Base-by-base conservation (phyloP, 257 asterid species). In the Lantana camara region DNA sequence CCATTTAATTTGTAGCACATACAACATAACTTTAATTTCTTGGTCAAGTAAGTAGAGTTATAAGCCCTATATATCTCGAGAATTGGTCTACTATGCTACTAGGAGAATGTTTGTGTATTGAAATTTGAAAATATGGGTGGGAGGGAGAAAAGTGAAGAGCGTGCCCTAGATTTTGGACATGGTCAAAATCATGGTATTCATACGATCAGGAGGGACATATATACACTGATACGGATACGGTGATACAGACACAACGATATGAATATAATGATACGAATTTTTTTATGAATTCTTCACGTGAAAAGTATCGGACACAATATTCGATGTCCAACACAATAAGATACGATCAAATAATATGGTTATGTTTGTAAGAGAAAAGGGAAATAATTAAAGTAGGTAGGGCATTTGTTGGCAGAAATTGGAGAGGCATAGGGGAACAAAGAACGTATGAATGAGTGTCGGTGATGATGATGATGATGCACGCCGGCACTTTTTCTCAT, bases 401-500 rank as follows among this genome's bases (percentile, higher is more conserved):
- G n/a, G n/a, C n/a, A n/a, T n/a, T n/a, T n/a, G n/a, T 14, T 55
- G 74, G 74, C 85, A 80, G 82, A 67, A 63, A 73, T 79, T 83
- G 95, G 80, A 75, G 86, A 81, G 80, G 64, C 70, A 64, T 65
- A 78, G 79, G 90, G 95, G 71, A 87, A 89, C 95, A 84, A 67
- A 71, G 63, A 74, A 76, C 70, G 78, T 64, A 64, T 67, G 68
- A 66, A 63, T 57, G 60, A 9, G 67, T 30, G 19, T 47, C 29
- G 29, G 42, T 78, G 75, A 71, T 88, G 84, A 78, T 63, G 77
- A 71, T 71, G 77, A 72, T 76, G 78, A 64, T 66, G 92, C 96
- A 88, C 88, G 95, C 96, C 87, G 84, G 95, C 93, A 86, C 88
- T 92, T 89, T 89, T 89, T 77, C 52, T 49, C 66, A 51, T 44